A percentile compares a stretch with the other conserved stretches of the same genome.
Conservation (phyloP, 331 rosid species). For the Telfairia occidentalis region DNA sequence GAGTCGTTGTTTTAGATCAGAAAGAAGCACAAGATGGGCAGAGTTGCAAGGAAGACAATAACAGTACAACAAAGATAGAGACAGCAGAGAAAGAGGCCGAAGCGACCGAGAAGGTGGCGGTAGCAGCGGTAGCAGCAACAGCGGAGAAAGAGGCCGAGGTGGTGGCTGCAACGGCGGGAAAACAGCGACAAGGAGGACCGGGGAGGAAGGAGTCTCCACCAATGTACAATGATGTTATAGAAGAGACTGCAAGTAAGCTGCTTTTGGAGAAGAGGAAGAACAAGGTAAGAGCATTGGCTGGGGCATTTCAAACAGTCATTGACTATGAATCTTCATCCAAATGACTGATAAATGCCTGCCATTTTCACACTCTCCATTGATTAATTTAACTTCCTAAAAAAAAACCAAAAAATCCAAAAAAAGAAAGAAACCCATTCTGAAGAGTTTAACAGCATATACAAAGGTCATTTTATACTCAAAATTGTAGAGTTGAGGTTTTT, state of each 20-base stretch:
- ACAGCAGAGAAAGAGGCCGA: neutral
- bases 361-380: neutral
- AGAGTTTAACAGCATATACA: neutral
- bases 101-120: neutral
- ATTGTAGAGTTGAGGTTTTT: constrained; percentile 4
- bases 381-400: neutral
- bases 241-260: constrained; percentile 59
- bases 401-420: neutral
- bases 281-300: constrained; percentile 75
- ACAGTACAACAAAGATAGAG: neutral
- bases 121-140: too few species aligned
- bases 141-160: neutral
- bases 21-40: neutral
- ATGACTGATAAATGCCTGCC: constrained; percentile 26
- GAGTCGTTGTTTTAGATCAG: neutral
- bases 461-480: neutral
- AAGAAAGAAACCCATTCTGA: neutral
- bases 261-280: constrained; percentile 53
- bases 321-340: constrained; percentile 50
- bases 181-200: neutral
- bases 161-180: neutral
- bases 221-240: constrained; percentile 53
- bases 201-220: constrained; percentile 7
- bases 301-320: constrained; percentile 87
- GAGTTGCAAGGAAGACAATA: constrained; percentile 1